Conservation (phyloP, 2,329 filamentous ascomycete species). For the Curvularia hawaiiensis region DNA sequence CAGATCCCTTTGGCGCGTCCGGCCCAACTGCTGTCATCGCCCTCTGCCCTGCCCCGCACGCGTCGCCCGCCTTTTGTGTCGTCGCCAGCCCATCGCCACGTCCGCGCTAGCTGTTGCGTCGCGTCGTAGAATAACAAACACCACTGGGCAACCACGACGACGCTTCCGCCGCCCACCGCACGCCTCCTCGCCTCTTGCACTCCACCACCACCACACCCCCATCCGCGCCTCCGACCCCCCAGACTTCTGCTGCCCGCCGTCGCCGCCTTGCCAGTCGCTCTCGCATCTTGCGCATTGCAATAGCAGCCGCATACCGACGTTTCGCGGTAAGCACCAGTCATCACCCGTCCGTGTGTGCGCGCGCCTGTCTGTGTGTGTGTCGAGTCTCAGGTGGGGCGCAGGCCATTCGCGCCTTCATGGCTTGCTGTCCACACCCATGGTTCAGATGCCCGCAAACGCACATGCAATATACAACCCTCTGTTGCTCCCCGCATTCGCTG, state of each 20-base stretch:
- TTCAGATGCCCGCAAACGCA: slow-evolving; percentile 10
- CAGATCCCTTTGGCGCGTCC: slow-evolving; percentile 6
- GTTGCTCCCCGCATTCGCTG: slow-evolving; percentile 21
- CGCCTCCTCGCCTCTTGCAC: slow-evolving; percentile 1
- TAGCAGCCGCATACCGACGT: slow-evolving; percentile 11
- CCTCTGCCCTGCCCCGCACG: slow-evolving; percentile 11
- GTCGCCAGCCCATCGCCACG: slow-evolving; percentile 3
- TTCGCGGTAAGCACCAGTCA: slow-evolving; percentile 21
- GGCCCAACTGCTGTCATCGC: slow-evolving; percentile 8
- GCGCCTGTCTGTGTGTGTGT: slow-evolving; percentile 4
- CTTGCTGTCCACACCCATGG: slow-evolving; percentile 13
- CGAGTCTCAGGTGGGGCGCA: slow-evolving; percentile 25
- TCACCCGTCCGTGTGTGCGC: neutral
- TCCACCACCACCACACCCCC: slow-evolving; percentile 1
- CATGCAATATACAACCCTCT: slow-evolving; percentile 1
- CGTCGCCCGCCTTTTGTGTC: slow-evolving; percentile 10
- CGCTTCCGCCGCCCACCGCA: slow-evolving; percentile 11
- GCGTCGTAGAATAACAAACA: slow-evolving; percentile 26
- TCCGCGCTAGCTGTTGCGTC: slow-evolving; percentile 18
- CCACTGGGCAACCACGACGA: slow-evolving; percentile 15
- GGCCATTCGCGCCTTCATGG: slow-evolving; percentile 5
- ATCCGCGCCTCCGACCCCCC: slow-evolving; percentile 12
- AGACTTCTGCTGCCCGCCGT: slow-evolving; percentile 2
- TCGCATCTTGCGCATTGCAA: slow-evolving; percentile 6
- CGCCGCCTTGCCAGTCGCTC: neutral